phyloP scores from a whole-genome alignment of 306 rosid species.

The Inga oerstediana region DNA sequence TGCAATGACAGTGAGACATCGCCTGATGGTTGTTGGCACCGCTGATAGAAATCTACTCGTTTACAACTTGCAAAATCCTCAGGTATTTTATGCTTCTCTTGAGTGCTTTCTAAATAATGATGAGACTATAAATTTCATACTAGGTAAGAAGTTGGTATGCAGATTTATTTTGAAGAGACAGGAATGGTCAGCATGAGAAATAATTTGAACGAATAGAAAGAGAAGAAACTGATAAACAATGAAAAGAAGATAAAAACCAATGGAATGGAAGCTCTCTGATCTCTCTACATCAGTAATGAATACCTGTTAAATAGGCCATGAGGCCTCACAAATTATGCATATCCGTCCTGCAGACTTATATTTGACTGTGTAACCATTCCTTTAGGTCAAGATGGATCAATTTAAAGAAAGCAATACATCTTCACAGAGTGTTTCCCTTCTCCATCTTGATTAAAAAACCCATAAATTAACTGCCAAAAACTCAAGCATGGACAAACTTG shows the following conservation, averaged over 20 bases:
- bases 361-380: background rate
- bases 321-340: background rate
- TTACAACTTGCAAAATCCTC: conserved; percentile 89
- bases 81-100: conserved; percentile 48
- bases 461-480: too few species aligned
- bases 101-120: background rate
- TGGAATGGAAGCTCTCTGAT: background rate
- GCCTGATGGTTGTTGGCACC: conserved; percentile 93
- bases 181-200: background rate
- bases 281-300: background rate
- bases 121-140: background rate
- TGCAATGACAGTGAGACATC: conserved; percentile 77
- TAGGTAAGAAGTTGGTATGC: background rate
- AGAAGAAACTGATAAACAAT: background rate
- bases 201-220: background rate
- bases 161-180: background rate
- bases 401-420: background rate
- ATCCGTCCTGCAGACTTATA: background rate
- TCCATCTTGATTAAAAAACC: too few species aligned
- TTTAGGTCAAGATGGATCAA: background rate
- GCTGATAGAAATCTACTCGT: conserved; percentile 90
- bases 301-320: background rate
- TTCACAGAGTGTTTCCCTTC: background rate
- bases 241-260: background rate
- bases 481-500: too few species aligned